A percentile compares a stretch with the other conserved stretches of the same genome.
phyloP scores from a whole-genome alignment of 192 early-diverging fungal species.

The Geranomyces variabilis region DNA sequence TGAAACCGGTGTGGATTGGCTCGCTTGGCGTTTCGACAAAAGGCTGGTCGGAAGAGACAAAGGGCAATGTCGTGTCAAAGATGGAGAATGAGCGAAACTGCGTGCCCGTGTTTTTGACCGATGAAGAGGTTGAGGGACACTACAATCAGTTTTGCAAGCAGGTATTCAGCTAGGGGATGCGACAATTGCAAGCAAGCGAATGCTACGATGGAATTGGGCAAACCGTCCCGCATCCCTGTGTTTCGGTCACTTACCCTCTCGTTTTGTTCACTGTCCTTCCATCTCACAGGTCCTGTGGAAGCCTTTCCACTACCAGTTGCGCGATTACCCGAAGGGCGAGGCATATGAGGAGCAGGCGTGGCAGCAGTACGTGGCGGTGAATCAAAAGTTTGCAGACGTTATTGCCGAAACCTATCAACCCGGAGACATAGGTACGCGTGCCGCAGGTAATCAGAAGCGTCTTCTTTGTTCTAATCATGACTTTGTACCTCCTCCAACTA shows the following conservation, averaged over 20 bases:
- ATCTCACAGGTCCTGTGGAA: slow-evolving; percentile 86
- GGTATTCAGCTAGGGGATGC: slow-evolving; percentile 46
- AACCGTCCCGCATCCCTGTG: neutral
- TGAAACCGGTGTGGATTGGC: slow-evolving; percentile 45
- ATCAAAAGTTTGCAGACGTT: slow-evolving; percentile 81
- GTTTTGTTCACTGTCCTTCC: neutral
- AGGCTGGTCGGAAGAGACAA: slow-evolving; percentile 60
- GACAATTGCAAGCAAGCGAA: too few relatives aligned
- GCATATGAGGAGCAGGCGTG: slow-evolving; percentile 79
- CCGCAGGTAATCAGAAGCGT: slow-evolving; percentile 28
- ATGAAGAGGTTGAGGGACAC: slow-evolving; percentile 86
- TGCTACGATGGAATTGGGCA: too few relatives aligned
- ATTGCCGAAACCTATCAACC: slow-evolving; percentile 76
- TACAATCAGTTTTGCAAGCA: slow-evolving; percentile 96
- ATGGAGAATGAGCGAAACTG: slow-evolving; percentile 68
- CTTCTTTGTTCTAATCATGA: neutral
- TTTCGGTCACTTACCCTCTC: neutral
- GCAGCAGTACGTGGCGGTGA: slow-evolving; percentile 82
- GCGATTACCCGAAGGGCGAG: slow-evolving; percentile 82
- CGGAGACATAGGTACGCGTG: slow-evolving; percentile 77
- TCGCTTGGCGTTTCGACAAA: slow-evolving; percentile 80
- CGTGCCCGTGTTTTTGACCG: slow-evolving; percentile 78
- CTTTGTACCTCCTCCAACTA: slow-evolving; percentile 25
- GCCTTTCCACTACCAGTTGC: slow-evolving; percentile 93
- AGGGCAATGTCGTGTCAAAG: slow-evolving; percentile 60